Percentiles rank a stretch among this genome's conserved stretches.
phyloP scores from a whole-genome alignment of 1,284 basidiomycete species.

The Ganoderma resinaceum region DNA sequence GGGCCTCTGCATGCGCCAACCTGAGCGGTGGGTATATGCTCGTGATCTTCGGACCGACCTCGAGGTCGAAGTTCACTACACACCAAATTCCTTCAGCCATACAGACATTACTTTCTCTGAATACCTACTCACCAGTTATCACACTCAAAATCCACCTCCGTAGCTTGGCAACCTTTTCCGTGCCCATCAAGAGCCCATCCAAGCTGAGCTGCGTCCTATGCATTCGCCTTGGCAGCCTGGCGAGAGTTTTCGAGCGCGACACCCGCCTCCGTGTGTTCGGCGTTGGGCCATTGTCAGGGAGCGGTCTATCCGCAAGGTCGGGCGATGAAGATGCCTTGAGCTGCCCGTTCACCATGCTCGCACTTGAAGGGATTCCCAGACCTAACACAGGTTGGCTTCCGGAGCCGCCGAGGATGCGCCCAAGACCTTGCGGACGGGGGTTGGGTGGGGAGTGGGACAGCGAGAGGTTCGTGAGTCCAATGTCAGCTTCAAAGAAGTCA shows the following conservation, averaged over 20 bases:
- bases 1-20: slow-evolving; percentile 71
- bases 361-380: background rate
- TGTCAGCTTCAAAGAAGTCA: slow-evolving; percentile 36
- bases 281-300: slow-evolving; percentile 17
- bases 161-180: slow-evolving; percentile 58
- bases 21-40: slow-evolving; percentile 70
- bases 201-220: slow-evolving; percentile 32
- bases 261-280: slow-evolving; percentile 26
- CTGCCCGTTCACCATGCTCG: slow-evolving; percentile 21
- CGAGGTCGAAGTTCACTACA: slow-evolving; percentile 87
- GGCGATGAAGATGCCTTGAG: slow-evolving; percentile 43
- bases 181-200: slow-evolving; percentile 49
- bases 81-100: slow-evolving; percentile 19
- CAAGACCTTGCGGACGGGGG: slow-evolving; percentile 20
- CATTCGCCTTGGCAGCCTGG: slow-evolving; percentile 37
- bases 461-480: slow-evolving; percentile 39
- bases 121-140: slow-evolving; percentile 61
- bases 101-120: too few species aligned
- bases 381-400: background rate
- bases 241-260: slow-evolving; percentile 51
- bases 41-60: slow-evolving; percentile 85
- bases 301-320: slow-evolving; percentile 34
- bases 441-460: slow-evolving; percentile 24
- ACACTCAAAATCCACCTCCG: slow-evolving; percentile 83
- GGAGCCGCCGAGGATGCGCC: slow-evolving; percentile 21